Evolutionary conservation across 2,329 filamentous ascomycete genomes (phyloP), one percentile per base, ranked within the genome.

Genomic region (Fusarium falciforme): DNA sequence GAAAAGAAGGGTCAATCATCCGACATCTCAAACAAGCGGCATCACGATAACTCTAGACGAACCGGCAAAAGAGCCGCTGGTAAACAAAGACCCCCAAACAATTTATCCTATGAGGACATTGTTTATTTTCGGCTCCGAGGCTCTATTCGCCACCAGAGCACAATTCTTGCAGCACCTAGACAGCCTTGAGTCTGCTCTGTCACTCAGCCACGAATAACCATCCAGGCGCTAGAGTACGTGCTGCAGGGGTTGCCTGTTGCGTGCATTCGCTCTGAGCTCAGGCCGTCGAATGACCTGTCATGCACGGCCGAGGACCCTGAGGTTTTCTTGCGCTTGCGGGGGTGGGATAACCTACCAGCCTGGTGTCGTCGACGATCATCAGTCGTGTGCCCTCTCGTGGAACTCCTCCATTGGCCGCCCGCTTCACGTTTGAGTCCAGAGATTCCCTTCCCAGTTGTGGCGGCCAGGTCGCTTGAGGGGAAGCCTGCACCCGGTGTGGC

Each of bases 381-480:
- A 52, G 66, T 66, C 66, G 66, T 57, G 69, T 71, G 25, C 6
- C 47, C 44, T 61, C 47, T 71, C 69, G 69, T 71, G 69, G 62
- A 69, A 52, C n/a, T 36, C 17, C 55, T 58, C 47, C 6, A 72
- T 72, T 72, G 70, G 63, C 33, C 55, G 52, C 40, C 42, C 42
- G 9, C 42, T 47, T 11, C 42, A 52, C 11, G 70, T 57, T 31
- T 54, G 16, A 14, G 66, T 33, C 55, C 58, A 47, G 14, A 22
- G 20, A 38, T 22, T 42, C n/a, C 35, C 35, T 58, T 47, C n/a
- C 38, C 55, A 38, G 60, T 61, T 59, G 64, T 72, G 64, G 57
- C 47, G 31, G 61, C 55, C 54, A 55, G 36, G 60, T 31, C 40
- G 20, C 69, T 52, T 70, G 70, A 72, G 60, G 57, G 64, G 64